A percentile compares a stretch with the other conserved stretches of the same genome.
Conservation (phyloP, 1,139 yeast species). For the Yamadazyma atlantica region DNA sequence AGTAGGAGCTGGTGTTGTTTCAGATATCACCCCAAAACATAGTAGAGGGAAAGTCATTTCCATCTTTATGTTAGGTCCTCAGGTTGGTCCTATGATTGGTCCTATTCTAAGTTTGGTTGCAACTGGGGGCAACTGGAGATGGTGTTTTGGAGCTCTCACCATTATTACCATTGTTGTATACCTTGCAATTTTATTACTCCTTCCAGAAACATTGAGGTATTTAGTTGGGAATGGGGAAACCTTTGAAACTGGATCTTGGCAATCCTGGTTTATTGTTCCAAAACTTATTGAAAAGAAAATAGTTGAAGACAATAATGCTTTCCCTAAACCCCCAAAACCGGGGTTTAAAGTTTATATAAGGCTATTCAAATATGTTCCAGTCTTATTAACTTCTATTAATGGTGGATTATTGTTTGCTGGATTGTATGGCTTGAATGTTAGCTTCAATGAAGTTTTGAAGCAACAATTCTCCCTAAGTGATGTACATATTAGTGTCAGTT, state of each 20-base stretch:
- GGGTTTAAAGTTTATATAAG: conserved; percentile 35
- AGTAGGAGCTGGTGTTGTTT: conserved; percentile 57
- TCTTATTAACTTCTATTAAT: conserved; percentile 46
- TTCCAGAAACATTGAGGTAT: conserved; percentile 57
- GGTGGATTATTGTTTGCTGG: conserved; percentile 55
- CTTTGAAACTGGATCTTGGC: conserved; percentile 14
- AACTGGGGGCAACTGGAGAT: conserved; percentile 45
- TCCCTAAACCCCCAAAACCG: conserved; percentile 52
- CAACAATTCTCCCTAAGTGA: conserved; percentile 36
- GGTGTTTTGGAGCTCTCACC: conserved; percentile 56
- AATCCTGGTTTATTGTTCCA: conserved; percentile 26
- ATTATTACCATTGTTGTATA: conserved; percentile 43
- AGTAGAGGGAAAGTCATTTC: conserved; percentile 52
- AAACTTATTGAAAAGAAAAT: conserved; percentile 26
- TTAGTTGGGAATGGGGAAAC: conserved; percentile 54
- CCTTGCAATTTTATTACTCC: conserved; percentile 35
- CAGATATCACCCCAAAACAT: conserved; percentile 50
- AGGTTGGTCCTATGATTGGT: conserved; percentile 57
- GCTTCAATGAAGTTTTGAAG: conserved; percentile 44
- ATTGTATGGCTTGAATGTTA: conserved; percentile 55
- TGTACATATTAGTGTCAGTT: conserved; percentile 39
- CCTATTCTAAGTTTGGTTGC: conserved; percentile 47
- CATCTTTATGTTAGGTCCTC: conserved; percentile 60
- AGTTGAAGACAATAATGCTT: conserved; percentile 22
- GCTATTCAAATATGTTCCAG: conserved; percentile 43